Evolutionary conservation across 1,139 yeast genomes (phyloP).

Genomic region (Yamadazyma siamensis): DNA sequence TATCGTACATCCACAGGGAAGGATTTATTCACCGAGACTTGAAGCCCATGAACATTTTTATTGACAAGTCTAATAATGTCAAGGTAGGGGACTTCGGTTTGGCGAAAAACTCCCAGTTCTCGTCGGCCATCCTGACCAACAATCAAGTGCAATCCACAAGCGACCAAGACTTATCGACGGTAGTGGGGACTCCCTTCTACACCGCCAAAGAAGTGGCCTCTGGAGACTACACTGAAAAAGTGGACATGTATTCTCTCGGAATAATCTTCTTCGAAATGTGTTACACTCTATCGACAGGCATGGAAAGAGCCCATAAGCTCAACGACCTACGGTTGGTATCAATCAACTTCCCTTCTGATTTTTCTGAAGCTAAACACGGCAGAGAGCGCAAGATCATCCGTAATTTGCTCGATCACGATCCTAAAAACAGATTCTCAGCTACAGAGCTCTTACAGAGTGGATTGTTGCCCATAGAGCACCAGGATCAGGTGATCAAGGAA

Average conservation of each 20-base stretch:
- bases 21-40: constrained; percentile 95
- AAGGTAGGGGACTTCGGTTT: constrained; percentile 97
- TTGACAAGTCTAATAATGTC: constrained; percentile 82
- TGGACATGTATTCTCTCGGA: constrained; percentile 94
- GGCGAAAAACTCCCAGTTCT: constrained; percentile 70
- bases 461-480: constrained; percentile 80
- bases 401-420: constrained; percentile 72
- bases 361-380: constrained; percentile 46
- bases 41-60: constrained; percentile 94
- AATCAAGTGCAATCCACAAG: constrained; percentile 34
- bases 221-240: constrained; percentile 83
- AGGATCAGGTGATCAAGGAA: constrained; percentile 84
- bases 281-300: constrained; percentile 75
- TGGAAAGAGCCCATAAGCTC: constrained; percentile 82
- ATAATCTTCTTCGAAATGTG: constrained; percentile 95
- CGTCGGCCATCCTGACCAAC: constrained; percentile 36
- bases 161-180: constrained; percentile 81
- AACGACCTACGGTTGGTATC: constrained; percentile 56
- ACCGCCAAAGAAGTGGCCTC: constrained; percentile 86
- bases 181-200: constrained; percentile 89
- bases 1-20: constrained; percentile 85
- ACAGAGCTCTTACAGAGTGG: constrained; percentile 72
- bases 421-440: constrained; percentile 77
- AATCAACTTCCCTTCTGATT: constrained; percentile 66
- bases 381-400: constrained; percentile 66